Evolutionary conservation across 1,284 basidiomycete genomes (phyloP).

Genomic region (Cystobasidium pallidum): DNA sequence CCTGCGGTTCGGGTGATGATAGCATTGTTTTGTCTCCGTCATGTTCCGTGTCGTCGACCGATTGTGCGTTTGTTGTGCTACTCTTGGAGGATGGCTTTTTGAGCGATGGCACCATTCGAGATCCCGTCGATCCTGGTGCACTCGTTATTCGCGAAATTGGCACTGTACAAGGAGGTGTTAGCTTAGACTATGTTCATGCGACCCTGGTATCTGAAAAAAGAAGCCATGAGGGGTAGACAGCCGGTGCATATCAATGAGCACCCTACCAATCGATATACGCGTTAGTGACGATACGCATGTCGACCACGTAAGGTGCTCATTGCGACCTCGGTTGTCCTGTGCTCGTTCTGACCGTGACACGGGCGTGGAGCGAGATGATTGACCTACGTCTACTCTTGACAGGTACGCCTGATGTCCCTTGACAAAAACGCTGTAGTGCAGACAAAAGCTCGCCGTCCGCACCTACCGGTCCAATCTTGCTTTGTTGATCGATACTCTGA

Average conservation of each 20-base stretch:
- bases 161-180: background rate
- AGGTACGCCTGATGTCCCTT: slow-evolving; percentile 12
- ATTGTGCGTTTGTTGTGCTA: background rate
- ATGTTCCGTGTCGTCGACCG: background rate
- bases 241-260: too few species aligned
- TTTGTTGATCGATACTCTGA: slow-evolving; percentile 23
- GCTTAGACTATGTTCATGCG: background rate
- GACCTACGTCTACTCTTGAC: slow-evolving; percentile 13
- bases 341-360: too few species aligned
- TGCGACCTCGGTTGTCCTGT: too few species aligned
- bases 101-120: background rate
- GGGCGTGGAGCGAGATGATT: too few species aligned
- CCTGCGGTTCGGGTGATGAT: slow-evolving; percentile 5
- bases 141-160: background rate
- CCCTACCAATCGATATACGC: too few species aligned
- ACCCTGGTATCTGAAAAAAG: too few species aligned
- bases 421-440: slow-evolving; percentile 33
- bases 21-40: slow-evolving; percentile 11
- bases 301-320: too few species aligned
- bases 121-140: background rate
- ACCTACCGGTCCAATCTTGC: background rate
- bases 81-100: background rate
- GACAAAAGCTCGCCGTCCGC: slow-evolving; percentile 1
- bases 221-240: too few species aligned
- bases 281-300: too few species aligned